Conservation (phyloP, 495 filamentous ascomycete species). For the Penicillium steckii region DNA sequence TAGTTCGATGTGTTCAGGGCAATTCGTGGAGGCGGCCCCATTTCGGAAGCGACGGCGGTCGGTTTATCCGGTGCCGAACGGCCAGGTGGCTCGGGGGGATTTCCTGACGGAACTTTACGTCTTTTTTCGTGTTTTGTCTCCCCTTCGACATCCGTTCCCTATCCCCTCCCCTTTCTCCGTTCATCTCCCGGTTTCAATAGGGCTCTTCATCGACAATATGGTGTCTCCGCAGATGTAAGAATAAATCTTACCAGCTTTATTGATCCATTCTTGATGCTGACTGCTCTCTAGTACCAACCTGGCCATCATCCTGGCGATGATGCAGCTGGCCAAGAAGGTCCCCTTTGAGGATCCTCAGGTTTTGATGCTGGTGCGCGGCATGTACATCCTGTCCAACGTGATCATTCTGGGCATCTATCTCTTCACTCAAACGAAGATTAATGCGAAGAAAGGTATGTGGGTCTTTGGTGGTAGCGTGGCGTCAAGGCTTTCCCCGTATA, state of each 20-base stretch:
- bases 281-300: conserved; percentile 83
- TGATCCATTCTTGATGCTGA: not conserved
- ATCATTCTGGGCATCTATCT: conserved; percentile 82
- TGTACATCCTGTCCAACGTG: conserved; percentile 85
- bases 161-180: conserved; percentile 23
- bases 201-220: conserved; percentile 37
- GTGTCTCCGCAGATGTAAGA: conserved; percentile 49
- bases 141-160: not conserved
- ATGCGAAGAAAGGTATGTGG: conserved; percentile 86
- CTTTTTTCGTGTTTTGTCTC: not conserved
- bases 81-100: conserved; percentile 23
- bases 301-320: conserved; percentile 92
- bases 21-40: not conserved
- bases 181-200: conserved; percentile 9
- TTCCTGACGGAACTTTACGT: no score
- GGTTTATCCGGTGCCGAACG: conserved; percentile 17
- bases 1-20: not conserved
- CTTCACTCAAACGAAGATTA: conserved; percentile 78
- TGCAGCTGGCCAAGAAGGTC: conserved; percentile 95
- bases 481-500: not conserved
- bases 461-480: not conserved
- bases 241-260: not conserved
- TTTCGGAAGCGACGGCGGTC: conserved; percentile 2
- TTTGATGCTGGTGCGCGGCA: conserved; percentile 75
- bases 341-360: conserved; percentile 90